phyloP scores from a whole-genome alignment of 2,329 filamentous ascomycete species.

The Clarireedia hainanense region DNA sequence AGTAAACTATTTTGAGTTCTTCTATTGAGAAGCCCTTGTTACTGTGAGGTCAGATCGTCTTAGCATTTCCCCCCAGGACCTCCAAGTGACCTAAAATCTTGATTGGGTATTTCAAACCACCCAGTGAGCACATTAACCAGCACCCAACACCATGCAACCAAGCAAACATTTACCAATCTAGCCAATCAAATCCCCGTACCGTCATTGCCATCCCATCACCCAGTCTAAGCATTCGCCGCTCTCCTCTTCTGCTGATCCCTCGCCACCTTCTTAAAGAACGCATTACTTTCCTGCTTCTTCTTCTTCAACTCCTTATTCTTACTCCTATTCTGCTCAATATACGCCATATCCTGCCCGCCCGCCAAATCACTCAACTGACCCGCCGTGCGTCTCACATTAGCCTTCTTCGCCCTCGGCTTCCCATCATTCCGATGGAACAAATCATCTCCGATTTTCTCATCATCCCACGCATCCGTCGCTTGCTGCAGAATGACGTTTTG shows the following conservation, averaged over 20 bases:
- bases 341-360: slow-evolving; percentile 96
- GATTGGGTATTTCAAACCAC: no score
- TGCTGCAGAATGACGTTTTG: slow-evolving; percentile 77
- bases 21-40: no score
- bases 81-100: no score
- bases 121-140: no score
- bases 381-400: slow-evolving; percentile 67
- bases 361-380: slow-evolving; percentile 79
- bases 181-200: background rate
- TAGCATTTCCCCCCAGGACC: no score
- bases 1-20: no score
- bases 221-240: slow-evolving; percentile 30
- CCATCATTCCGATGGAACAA: slow-evolving; percentile 46
- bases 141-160: no score
- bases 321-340: slow-evolving; percentile 73
- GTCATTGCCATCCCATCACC: background rate
- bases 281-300: slow-evolving; percentile 46
- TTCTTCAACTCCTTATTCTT: slow-evolving; percentile 61
- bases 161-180: background rate
- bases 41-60: no score
- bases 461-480: slow-evolving; percentile 46
- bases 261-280: slow-evolving; percentile 59
- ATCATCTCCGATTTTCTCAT: slow-evolving; percentile 40
- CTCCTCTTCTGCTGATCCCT: slow-evolving; percentile 52
- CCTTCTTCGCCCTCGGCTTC: slow-evolving; percentile 40